These are phyloP conservation scores for Kurtzmaniella quercitrusa DNA, from an alignment of 1,139 yeast species.

Conservation along the genomic window DNA sequence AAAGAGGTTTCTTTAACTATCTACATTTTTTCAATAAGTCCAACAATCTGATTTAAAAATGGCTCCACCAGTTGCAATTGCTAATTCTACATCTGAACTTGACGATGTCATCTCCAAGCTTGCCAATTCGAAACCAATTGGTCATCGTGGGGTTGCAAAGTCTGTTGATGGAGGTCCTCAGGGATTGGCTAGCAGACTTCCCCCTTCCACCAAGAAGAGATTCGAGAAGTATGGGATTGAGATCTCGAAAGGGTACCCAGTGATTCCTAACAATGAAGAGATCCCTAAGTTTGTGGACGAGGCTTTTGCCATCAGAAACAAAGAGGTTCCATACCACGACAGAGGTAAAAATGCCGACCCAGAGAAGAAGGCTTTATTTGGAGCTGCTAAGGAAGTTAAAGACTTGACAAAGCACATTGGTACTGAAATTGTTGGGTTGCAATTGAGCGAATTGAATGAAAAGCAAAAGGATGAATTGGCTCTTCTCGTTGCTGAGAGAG, in stretches of 20 bases:
- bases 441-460: conserved; percentile 43
- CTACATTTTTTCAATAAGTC: neutral
- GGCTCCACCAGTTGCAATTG: conserved; percentile 2
- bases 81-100: conserved; percentile 8
- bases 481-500: conserved; percentile 38
- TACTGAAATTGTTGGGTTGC: conserved; percentile 54
- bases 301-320: conserved; percentile 40
- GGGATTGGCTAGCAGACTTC: conserved; percentile 8
- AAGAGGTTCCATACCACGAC: conserved; percentile 39
- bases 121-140: conserved; percentile 18
- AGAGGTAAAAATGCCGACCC: conserved; percentile 50
- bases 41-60: neutral
- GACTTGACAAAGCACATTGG: conserved; percentile 48
- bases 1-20: no score
- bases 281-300: conserved; percentile 53
- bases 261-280: conserved; percentile 18
- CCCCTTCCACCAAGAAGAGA: conserved; percentile 16
- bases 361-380: conserved; percentile 47
- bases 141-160: conserved; percentile 9
- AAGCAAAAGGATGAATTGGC: conserved; percentile 51
- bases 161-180: conserved; percentile 8
- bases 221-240: conserved; percentile 27
- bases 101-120: conserved; percentile 14
- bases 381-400: conserved; percentile 48
- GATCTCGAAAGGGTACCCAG: conserved; percentile 30